Evolutionary conservation across 2,329 filamentous ascomycete species (phyloP), one percentile per base, ranked within the genome.

Genomic region (Madurella fahalii): DNA sequence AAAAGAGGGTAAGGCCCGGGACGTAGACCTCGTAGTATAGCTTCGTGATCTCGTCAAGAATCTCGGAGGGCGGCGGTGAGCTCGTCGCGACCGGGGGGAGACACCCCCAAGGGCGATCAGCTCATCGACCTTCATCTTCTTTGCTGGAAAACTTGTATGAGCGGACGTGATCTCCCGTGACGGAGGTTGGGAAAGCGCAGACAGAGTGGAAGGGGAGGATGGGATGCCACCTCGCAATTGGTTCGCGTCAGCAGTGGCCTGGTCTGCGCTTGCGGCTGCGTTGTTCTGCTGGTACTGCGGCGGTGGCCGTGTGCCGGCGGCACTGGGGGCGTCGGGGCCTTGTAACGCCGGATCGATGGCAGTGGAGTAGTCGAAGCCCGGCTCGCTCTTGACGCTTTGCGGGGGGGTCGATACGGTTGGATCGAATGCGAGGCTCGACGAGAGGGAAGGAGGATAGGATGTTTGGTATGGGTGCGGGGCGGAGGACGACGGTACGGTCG

Each of bases 1-100:
- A 75, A 41, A 78, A 69, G 9, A 76, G 68, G 1, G 73, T 72
- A 25, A 77, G 72, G 8, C 71, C 72, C 0, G 74, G 71, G 47
- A 75, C 69, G 50, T 94, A 95, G 60, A 90, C 85, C 61, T 86
- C 85, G 63, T 82, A 80, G 70, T 89, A 95, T 15, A 93, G 70
- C 58, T 81, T 81, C 59, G 83, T 84, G 55, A 90, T 83, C 66
- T 90, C 85, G 63, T 85, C 82, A 47, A 89, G 65, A 18, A 70
- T 72, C 34, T 77, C 76, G 54, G 79, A 69, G 67, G 75, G 70
- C 64, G 74, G 77, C 54, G 80, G 77, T 30, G 80, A 77, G 60
- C 72, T 69, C 56, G 81, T 76, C 18, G 79, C 34, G 13, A 15
- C 75, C 2, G 82, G 80, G 42, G 83, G 48, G 83, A 71, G 50